Evolutionary conservation across 2,329 filamentous ascomycete genomes (phyloP), one percentile per base, ranked within the genome.

Genomic region (Trichoderma semiorbis): DNA sequence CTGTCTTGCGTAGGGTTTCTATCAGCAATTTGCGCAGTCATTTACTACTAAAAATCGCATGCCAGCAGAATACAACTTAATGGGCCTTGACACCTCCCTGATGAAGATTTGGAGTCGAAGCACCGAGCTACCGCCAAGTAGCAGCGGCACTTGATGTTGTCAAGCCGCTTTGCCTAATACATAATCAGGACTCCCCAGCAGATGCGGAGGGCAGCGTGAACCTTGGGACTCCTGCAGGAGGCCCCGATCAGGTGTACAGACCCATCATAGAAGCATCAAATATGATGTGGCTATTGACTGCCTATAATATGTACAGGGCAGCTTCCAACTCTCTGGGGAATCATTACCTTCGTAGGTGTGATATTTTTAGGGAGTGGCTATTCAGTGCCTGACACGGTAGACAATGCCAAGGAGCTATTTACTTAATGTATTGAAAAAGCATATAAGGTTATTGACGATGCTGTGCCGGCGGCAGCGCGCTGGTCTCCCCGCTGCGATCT

Each of bases 81-180:
- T 24, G 24, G 47, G 12, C n/a, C 18, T 21, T 28, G 12, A 28
- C 53, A 47, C 34, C 65, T 68, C 64, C 50, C 53, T 32, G 26
- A 68, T 68, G 8, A 28, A 60, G 26, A 68, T 12, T 11, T 21
- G 50, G 12, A 14, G 34, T 58, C 34, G 8, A 10, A 39, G 24
- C 36, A 47, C 30, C 24, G 28, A 24, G 21, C 64, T 26, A 36
- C 14, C 34, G 34, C 34, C 14, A 36, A 36, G 16, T 36, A 36
- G 12, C 0, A 36, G 21, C 64, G 7, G 18, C 50, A 1, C 53
- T 76, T 1, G 62, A 76, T 30, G 16, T 53, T 28, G 53, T 75
- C 7, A 75, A 76, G 47, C 75, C 71, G 6, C 72, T 75, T 12
- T 76, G 72, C 36, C 7, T 68, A 16, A 64, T 21, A 7, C 72